Conservation (phyloP, 129 eudicot species). For the Lactuca saligna region DNA sequence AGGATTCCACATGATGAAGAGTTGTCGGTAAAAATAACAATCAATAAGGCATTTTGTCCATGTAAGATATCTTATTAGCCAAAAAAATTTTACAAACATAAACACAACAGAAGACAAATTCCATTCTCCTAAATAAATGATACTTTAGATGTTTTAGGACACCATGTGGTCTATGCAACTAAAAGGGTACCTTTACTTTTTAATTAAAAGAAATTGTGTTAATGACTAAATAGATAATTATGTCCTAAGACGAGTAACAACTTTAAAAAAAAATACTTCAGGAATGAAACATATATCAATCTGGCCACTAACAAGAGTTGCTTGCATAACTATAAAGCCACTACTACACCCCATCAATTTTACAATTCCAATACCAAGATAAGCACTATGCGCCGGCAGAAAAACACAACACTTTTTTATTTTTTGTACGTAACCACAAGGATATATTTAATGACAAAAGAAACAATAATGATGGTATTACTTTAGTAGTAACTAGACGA, state of each 20-base stretch:
- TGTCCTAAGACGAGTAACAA: neutral
- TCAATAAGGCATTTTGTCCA: too few relatives aligned
- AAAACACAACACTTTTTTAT: too few relatives aligned
- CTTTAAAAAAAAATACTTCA: slow-evolving; percentile 55
- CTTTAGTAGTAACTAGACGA: too few relatives aligned
- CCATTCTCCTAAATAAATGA: too few relatives aligned
- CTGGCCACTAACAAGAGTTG: slow-evolving; percentile 99
- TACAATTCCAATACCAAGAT: slow-evolving; percentile 91
- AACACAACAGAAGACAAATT: too few relatives aligned
- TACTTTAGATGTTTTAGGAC: slow-evolving; percentile 82
- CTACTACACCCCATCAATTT: slow-evolving; percentile 99
- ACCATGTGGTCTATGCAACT: slow-evolving; percentile 95
- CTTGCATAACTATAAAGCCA: slow-evolving; percentile 99
- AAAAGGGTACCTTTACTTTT: slow-evolving; percentile 67
- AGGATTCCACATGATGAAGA: too few relatives aligned
- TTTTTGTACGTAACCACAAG: too few relatives aligned
- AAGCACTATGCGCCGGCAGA: slow-evolving; percentile 96
- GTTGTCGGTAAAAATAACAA: too few relatives aligned
- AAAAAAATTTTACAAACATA: too few relatives aligned
- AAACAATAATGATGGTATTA: too few relatives aligned
- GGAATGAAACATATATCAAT: slow-evolving; percentile 97
- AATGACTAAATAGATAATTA: slow-evolving; percentile 3
- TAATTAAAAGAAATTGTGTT: slow-evolving; percentile 9
- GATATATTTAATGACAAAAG: too few relatives aligned
- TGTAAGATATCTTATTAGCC: too few relatives aligned